Evolutionary conservation across 305 asterid species (phyloP).

Genomic region (Coffea humblotiana): DNA sequence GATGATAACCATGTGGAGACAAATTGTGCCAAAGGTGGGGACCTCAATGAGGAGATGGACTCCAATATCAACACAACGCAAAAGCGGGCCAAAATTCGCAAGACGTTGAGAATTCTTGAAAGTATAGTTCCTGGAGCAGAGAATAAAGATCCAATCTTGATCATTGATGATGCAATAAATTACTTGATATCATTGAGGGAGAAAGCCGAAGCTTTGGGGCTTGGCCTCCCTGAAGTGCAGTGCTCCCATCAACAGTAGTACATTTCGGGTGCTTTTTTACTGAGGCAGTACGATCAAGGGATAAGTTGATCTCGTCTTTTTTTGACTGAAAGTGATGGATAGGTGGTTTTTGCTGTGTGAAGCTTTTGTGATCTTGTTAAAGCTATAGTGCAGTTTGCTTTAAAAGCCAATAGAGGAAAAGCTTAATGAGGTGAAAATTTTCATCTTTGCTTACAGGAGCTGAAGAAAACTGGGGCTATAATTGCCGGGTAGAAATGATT

Average conservation of each 20-base stretch:
- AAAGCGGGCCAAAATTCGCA: slow-evolving; percentile 47
- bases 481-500: slow-evolving; percentile 53
- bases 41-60: slow-evolving; percentile 8
- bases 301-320: slow-evolving; percentile 12
- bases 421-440: slow-evolving; percentile 36
- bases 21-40: slow-evolving; percentile 8
- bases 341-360: slow-evolving; percentile 26
- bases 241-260: not conserved
- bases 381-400: slow-evolving; percentile 35
- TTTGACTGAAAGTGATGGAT: slow-evolving; percentile 28
- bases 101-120: slow-evolving; percentile 46
- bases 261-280: slow-evolving; percentile 14
- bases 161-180: slow-evolving; percentile 64
- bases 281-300: slow-evolving; percentile 20
- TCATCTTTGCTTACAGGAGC: slow-evolving; percentile 31
- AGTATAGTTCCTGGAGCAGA: slow-evolving; percentile 54
- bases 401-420: slow-evolving; percentile 35
- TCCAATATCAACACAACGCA: slow-evolving; percentile 26
- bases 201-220: slow-evolving; percentile 51
- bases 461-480: slow-evolving; percentile 40
- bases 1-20: slow-evolving; percentile 28
- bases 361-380: slow-evolving; percentile 32
- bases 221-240: slow-evolving; percentile 21
- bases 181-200: slow-evolving; percentile 60
- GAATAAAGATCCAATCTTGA: slow-evolving; percentile 51